Base-by-base conservation (phyloP, 257 asterid genomes). In the Nyctanthes arbortristis region DNA sequence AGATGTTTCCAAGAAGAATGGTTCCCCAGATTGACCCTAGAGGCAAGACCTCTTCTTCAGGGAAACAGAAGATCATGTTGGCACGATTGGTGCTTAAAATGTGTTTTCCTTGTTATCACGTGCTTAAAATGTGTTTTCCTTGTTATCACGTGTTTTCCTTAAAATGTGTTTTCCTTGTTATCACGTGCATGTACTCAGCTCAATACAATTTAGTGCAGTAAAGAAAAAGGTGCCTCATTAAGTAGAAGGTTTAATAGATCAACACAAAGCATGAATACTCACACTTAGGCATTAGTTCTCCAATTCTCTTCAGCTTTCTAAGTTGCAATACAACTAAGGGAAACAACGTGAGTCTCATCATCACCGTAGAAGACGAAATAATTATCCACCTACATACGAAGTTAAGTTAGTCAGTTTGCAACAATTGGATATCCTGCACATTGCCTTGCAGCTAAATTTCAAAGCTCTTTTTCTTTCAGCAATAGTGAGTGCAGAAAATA, bases 381-480 rank as follows among this genome's bases (percentile, higher is more conserved):
- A 86, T 72, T 54, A 88, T 29, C 99, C 99, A 94, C 97, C 99
- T 91, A 75, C 85, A 79, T 40, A 58, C 67, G 69, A 69, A 49
- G 58, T 62, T 47, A 70, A 70, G 54, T 69, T 67, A 29, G 24
- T 64, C 36, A 57, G n/a, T 39, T 66, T 55, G 54, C 47, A 62
- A 29, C 55, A 57, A 68, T 29, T 25, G 57, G n/a, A 58, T 25
- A 36, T 20, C 18, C 40, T 59, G 56, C 57, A 37, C 24, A 39
- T 20, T 66, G 68, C 47, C 52, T 3, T 31, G 20, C 27, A 40
- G 55, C 29, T 47, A 36, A 57, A 67, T 20, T 10, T 10, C 58
- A 59, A 16, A 40, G 12, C n/a, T n/a, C n/a, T n/a, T n/a, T n/a
- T n/a, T n/a, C n/a, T n/a, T n/a, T n/a, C n/a, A n/a, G n/a, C n/a